phyloP scores from a whole-genome alignment of 176 grass and related monocot genomes.

The Triticum urartu region DNA sequence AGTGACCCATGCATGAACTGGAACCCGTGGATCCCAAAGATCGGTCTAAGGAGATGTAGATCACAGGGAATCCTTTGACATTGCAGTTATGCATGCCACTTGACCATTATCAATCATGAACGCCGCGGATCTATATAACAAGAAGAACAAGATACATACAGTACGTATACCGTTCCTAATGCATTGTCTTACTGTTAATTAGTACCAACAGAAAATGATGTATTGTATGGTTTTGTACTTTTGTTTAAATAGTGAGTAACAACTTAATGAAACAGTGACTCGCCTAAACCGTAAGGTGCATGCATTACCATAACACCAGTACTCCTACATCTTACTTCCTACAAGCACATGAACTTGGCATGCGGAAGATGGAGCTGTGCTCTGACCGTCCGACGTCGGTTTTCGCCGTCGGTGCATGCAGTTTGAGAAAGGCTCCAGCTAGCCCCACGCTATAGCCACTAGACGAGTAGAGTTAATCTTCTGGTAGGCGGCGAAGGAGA shows the following conservation, averaged over 20 bases:
- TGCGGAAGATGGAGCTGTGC: no score
- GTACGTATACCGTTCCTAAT: background rate
- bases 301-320: background rate
- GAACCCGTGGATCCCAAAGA: background rate
- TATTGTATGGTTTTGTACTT: no score
- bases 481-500: background rate
- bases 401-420: background rate
- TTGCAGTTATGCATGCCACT: no score
- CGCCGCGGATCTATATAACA: no score
- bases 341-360: background rate
- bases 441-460: no score
- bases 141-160: no score
- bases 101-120: no score
- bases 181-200: background rate
- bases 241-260: no score
- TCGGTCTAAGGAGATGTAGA: background rate
- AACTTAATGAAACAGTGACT: background rate
- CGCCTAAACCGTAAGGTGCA: background rate
- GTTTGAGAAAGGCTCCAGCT: background rate
- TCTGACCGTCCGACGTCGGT: background rate
- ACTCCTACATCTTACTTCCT: background rate
- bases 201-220: background rate
- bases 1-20: background rate
- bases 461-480: background rate
- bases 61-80: no score